These are phyloP conservation scores for Aspergillus caelatus DNA, from an alignment of 2,329 filamentous ascomycete genomes.

Conservation along the genomic window DNA sequence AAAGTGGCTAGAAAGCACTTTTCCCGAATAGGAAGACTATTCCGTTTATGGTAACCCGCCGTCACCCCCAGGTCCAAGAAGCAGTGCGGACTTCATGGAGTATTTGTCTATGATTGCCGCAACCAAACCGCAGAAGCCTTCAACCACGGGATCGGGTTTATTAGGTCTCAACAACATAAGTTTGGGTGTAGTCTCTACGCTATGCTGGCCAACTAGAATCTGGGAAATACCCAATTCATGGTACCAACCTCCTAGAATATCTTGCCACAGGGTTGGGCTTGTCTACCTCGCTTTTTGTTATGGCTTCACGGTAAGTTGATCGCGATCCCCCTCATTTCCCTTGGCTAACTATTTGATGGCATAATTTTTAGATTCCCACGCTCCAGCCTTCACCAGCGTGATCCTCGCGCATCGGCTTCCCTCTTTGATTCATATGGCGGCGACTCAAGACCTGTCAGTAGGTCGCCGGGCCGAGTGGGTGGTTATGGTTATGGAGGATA, in stretches of 20 bases:
- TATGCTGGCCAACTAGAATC: slow-evolving; percentile 4
- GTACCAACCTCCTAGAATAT: background rate
- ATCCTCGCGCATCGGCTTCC: slow-evolving; percentile 69
- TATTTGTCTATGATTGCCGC: slow-evolving; percentile 12
- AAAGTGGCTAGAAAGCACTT: background rate
- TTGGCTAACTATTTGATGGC: background rate
- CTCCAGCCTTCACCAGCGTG: slow-evolving; percentile 68
- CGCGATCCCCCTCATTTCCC: background rate
- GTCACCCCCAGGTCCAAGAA: background rate
- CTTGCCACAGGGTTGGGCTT: slow-evolving; percentile 6
- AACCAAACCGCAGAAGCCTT: slow-evolving; percentile 7
- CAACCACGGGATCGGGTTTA: background rate
- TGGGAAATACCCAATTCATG: background rate
- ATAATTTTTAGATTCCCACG: slow-evolving; percentile 61
- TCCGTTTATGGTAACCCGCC: background rate
- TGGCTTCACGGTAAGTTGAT: slow-evolving; percentile 40
- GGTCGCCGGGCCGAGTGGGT: slow-evolving; percentile 52
- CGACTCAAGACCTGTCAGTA: slow-evolving; percentile 46
- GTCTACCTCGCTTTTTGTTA: slow-evolving; percentile 17
- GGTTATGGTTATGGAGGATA: slow-evolving; percentile 50
- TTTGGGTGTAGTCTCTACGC: background rate
- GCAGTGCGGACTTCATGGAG: background rate
- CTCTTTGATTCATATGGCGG: slow-evolving; percentile 76
- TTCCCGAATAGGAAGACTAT: background rate
- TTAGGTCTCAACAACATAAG: background rate